A percentile compares a stretch with the other conserved stretches of the same genome.
These are phyloP conservation scores for Fraxinus velutina DNA, from an alignment of 305 asterid species.

Conservation along the genomic window DNA sequence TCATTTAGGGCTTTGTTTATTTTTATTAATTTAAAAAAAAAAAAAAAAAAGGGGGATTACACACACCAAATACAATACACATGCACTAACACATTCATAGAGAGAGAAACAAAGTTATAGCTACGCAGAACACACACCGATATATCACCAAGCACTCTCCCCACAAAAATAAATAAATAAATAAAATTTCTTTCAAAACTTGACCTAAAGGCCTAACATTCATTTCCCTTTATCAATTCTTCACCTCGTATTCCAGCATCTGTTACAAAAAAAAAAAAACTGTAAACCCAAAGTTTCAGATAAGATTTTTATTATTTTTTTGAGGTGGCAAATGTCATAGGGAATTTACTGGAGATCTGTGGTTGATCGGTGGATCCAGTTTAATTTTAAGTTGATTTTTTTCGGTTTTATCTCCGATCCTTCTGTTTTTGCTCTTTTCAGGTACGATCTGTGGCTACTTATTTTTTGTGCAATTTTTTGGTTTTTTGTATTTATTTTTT, in stretches of 20 bases:
- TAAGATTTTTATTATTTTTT: neutral
- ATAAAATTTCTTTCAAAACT: neutral
- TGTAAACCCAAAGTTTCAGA: neutral
- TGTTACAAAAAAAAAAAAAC: neutral
- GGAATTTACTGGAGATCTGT: conserved; percentile 41
- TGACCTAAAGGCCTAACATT: neutral
- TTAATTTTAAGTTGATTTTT: conserved; percentile 16
- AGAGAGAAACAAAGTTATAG: neutral
- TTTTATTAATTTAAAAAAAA: no score
- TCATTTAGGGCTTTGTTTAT: neutral
- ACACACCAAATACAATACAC: neutral
- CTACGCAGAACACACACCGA: neutral
- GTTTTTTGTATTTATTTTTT: neutral
- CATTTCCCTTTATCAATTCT: neutral
- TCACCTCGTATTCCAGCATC: neutral
- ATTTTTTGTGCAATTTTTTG: neutral
- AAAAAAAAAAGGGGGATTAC: neutral
- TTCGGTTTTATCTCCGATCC: conserved; percentile 33
- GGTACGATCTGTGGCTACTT: conserved; percentile 45
- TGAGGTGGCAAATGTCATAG: conserved; percentile 10
- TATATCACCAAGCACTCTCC: neutral
- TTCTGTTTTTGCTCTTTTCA: conserved; percentile 27
- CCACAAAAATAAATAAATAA: neutral
- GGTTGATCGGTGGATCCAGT: conserved; percentile 38
- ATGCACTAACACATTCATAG: neutral